Evolutionary conservation across 495 filamentous ascomycete genomes (phyloP), one percentile per base, ranked within the genome.

Genomic region (Sporormia fimetaria): DNA sequence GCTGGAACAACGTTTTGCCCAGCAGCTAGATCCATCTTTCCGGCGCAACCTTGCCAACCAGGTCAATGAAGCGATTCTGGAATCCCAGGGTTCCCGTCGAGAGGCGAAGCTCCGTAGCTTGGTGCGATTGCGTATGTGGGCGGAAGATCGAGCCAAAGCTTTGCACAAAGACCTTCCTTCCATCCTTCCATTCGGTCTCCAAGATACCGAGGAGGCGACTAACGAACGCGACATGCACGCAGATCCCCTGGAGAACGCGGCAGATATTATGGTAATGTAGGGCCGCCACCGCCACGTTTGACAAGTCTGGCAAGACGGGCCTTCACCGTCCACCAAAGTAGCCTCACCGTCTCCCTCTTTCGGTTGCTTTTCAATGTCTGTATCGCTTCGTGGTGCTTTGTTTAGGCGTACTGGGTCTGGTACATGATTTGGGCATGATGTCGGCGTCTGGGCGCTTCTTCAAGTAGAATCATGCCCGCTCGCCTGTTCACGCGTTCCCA

Each of bases 21-120:
- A 72, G 14, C 68, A 96, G 25, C 67, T 96, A 18, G 69, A 88
- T 51, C 77, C 86, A n/a, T 67, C 71, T 35, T 70, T 98, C n/a
- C 76, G 90, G 56, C 72, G 75, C 57, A 70, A 76, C 7, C 86
- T 94, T 18, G 87, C 90, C 4, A 71, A 74, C 30, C 64, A 70
- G 30, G 92, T 96, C 20, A 96, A 96, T 52, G 75, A 85, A 63
- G 88, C 85, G 20, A 81, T 98, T 26, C 64, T 95, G 20, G 65
- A 69, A 39, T 75, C 68, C 36, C 77, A 85, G 49, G 74, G 79
- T 10, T 70, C 76, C 48, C 67, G 75, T 47, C 74, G 78, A 47
- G 81, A 93, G 60, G 81, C 88, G 18, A 81, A 80, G 35, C 78
- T 98, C 35, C 70, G 78, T 35, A 71, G 77, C 44, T 69, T 96